A percentile compares a stretch with the other conserved stretches of the same genome.
Evolutionary conservation across 352 stramenopile genomes (phyloP).

Genomic region (Globisporangium abappressorium): DNA sequence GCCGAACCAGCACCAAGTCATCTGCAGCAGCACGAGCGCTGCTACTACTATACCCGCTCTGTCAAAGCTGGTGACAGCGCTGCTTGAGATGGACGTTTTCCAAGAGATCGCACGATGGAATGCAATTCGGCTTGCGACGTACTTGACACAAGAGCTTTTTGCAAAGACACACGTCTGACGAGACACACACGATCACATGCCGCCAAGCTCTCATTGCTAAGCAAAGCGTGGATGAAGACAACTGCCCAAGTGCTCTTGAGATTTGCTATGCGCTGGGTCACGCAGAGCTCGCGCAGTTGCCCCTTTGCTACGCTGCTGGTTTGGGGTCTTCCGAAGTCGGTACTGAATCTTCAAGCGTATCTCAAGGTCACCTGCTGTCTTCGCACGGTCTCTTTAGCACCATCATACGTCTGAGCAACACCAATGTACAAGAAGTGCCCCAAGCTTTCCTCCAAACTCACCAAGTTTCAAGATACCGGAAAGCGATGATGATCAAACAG

Average conservation of each 20-base stretch:
- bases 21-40: no score
- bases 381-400: slow-evolving; percentile 19
- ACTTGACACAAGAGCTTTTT: not conserved
- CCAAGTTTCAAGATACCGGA: not conserved
- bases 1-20: not conserved
- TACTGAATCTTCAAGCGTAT: slow-evolving; percentile 20
- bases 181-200: not conserved
- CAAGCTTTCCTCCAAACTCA: not conserved
- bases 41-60: not conserved
- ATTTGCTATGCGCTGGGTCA: slow-evolving; percentile 10
- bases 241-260: slow-evolving; percentile 3
- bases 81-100: slow-evolving; percentile 10
- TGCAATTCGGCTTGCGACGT: slow-evolving; percentile 20
- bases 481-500: not conserved
- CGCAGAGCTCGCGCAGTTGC: slow-evolving; percentile 2
- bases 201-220: not conserved
- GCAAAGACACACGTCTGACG: not conserved
- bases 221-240: not conserved
- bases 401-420: slow-evolving; percentile 11
- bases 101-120: slow-evolving; percentile 35
- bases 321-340: not conserved
- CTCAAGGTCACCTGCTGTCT: slow-evolving; percentile 21
- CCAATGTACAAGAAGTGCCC: not conserved
- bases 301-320: not conserved
- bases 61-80: not conserved